A percentile compares a stretch with the other conserved stretches of the same genome.
Evolutionary conservation across 148 eudicot genomes (phyloP).

Genomic region (Pharnaceum exiguum): DNA sequence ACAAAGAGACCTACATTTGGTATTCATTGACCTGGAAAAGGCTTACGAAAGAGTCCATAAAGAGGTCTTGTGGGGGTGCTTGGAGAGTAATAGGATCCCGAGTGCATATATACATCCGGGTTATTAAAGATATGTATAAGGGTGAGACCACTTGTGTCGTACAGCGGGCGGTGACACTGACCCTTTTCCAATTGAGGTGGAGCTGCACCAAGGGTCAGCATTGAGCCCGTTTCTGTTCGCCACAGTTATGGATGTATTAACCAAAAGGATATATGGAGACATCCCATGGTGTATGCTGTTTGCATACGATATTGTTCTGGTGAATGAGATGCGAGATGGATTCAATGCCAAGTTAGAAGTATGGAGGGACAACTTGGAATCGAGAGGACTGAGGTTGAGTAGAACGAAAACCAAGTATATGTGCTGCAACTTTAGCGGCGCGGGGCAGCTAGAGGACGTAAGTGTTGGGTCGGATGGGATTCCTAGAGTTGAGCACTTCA

Average conservation of each 20-base stretch:
- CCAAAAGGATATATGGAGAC: background rate
- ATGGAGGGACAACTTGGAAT: background rate
- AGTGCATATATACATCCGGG: background rate
- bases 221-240: background rate
- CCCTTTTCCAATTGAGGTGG: background rate
- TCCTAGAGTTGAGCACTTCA: background rate
- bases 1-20: conserved; percentile 4
- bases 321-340: background rate
- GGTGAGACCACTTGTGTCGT: background rate
- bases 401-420: background rate
- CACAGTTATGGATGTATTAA: background rate
- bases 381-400: background rate
- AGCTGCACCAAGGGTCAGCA: background rate
- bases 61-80: background rate
- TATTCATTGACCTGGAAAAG: conserved; percentile 4
- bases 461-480: background rate
- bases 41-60: background rate
- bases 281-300: background rate
- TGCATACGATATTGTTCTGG: background rate
- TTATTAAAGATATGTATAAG: background rate
- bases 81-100: background rate
- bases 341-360: background rate
- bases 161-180: background rate
- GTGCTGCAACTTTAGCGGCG: background rate
- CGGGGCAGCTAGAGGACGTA: background rate